phyloP scores from a whole-genome alignment of 352 stramenopile genomes.

The Plasmopara muralis region DNA sequence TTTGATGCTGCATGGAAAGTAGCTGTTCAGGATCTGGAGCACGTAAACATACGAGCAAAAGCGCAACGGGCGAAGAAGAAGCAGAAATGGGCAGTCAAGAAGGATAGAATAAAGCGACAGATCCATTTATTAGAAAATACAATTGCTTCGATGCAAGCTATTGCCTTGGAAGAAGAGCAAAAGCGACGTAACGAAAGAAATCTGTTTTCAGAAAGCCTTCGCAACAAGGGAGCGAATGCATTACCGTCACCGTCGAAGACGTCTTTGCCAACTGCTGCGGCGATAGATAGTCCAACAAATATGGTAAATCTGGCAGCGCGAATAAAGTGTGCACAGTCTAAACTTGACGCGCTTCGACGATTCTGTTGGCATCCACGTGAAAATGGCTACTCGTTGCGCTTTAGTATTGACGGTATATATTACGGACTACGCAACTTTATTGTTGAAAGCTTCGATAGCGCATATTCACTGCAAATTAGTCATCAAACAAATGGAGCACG shows the following conservation, averaged over 20 bases:
- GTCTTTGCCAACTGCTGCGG: constrained; percentile 10
- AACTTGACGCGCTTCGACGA: constrained; percentile 59
- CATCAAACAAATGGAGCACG: constrained; percentile 64
- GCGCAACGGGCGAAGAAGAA: constrained; percentile 34
- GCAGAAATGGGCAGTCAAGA: constrained; percentile 49
- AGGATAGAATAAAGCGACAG: constrained; percentile 60
- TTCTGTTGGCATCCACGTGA: constrained; percentile 65
- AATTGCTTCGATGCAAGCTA: constrained; percentile 54
- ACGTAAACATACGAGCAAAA: constrained; percentile 42
- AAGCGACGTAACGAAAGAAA: constrained; percentile 30
- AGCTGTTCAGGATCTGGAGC: constrained; percentile 40
- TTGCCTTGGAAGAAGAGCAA: constrained; percentile 46
- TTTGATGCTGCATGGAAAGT: constrained; percentile 49
- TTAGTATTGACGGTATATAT: constrained; percentile 75
- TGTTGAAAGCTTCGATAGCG: constrained; percentile 52
- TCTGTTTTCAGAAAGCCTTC: too few species aligned
- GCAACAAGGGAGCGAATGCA: constrained; percentile 7
- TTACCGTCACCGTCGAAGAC: constrained; percentile 15
- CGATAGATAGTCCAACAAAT: constrained; percentile 33
- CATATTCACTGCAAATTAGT: constrained; percentile 53
- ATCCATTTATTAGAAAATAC: constrained; percentile 67
- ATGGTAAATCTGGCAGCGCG: constrained; percentile 49
- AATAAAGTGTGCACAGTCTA: constrained; percentile 57
- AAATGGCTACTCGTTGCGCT: constrained; percentile 68
- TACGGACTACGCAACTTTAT: constrained; percentile 69